Percentiles rank a stretch among this genome's conserved stretches.
These are phyloP conservation scores for Warburgia ugandensis DNA, from an alignment of 164 flowering plant species.

Conservation along the genomic window DNA sequence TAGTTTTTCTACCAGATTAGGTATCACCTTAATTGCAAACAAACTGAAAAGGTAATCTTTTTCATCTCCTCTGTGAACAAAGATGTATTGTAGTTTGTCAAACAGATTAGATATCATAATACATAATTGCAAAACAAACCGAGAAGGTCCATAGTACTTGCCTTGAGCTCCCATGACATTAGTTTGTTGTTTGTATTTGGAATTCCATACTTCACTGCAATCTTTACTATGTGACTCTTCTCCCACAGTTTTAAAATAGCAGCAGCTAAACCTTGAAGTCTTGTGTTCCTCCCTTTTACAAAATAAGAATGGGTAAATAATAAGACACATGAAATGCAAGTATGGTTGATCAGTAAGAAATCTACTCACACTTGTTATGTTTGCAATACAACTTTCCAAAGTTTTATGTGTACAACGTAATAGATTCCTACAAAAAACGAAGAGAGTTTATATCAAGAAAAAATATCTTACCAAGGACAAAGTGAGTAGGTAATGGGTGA, in stretches of 20 bases:
- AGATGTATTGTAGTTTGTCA: no score
- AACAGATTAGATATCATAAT: no score
- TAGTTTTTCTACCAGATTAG: no score
- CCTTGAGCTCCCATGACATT: slow-evolving; percentile 96
- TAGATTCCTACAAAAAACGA: neutral
- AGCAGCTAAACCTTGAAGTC: slow-evolving; percentile 85
- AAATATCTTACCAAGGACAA: slow-evolving; percentile 66
- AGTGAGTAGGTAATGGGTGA: slow-evolving; percentile 76
- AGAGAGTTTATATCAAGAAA: neutral
- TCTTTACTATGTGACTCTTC: slow-evolving; percentile 67
- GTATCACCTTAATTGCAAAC: no score
- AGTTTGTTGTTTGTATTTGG: slow-evolving; percentile 60
- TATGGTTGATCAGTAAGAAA: neutral
- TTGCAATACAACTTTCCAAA: no score
- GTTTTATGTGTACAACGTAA: no score
- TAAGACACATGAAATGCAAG: slow-evolving; percentile 1
- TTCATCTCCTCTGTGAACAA: no score
- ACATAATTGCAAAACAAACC: neutral
- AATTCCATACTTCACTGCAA: slow-evolving; percentile 82
- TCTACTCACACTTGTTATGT: no score
- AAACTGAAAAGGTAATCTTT: no score
- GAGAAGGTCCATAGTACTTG: slow-evolving; percentile 23
- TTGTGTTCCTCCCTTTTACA: slow-evolving; percentile 67
- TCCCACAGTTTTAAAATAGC: slow-evolving; percentile 91
- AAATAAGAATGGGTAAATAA: slow-evolving; percentile 4